phyloP scores from a whole-genome alignment of 306 rosid species.

The Acacia confusa region DNA sequence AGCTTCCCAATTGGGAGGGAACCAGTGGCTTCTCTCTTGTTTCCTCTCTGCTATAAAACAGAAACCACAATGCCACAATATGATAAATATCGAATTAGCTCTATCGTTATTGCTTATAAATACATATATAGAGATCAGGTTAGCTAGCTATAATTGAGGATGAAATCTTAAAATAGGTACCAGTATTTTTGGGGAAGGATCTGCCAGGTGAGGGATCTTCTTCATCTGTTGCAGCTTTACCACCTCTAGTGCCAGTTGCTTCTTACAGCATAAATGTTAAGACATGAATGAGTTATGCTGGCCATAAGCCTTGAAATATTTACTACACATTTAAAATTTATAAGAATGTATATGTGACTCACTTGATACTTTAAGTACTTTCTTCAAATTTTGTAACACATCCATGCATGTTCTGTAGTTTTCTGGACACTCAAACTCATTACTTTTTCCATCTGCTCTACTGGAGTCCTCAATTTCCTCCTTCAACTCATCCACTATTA shows the following conservation, averaged over 20 bases:
- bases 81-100: too few relatives aligned
- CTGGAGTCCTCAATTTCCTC: slow-evolving; percentile 6
- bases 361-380: slow-evolving; percentile 26
- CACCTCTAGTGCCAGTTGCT: slow-evolving; percentile 33
- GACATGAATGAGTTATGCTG: background rate
- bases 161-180: background rate
- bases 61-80: background rate
- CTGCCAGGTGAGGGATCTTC: slow-evolving; percentile 28
- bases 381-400: slow-evolving; percentile 25
- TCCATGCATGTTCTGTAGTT: slow-evolving; percentile 41
- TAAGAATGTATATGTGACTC: slow-evolving; percentile 11
- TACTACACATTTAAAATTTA: background rate
- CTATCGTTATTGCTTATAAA: background rate
- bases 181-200: background rate
- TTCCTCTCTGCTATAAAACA: slow-evolving; percentile 24
- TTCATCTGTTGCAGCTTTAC: slow-evolving; percentile 22
- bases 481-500: slow-evolving; percentile 35
- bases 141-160: background rate
- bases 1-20: slow-evolving; percentile 43
- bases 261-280: background rate
- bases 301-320: background rate
- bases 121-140: background rate
- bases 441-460: background rate
- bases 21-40: background rate
- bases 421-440: slow-evolving; percentile 25